Conservation (phyloP, 2,329 filamentous ascomycete genomes). For the Cytospora mali region DNA sequence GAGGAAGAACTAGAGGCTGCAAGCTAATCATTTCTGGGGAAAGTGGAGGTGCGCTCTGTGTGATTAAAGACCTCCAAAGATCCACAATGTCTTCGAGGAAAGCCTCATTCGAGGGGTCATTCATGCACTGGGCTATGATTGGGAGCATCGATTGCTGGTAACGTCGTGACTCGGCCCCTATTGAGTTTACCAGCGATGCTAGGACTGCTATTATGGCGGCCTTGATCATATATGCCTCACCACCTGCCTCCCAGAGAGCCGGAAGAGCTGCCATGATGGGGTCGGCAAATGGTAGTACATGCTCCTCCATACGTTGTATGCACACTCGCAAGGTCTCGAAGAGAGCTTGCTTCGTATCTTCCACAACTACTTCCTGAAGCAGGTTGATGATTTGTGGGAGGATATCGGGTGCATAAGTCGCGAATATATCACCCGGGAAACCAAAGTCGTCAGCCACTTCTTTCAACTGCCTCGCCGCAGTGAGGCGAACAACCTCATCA, state of each 20-base stretch:
- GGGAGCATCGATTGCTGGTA: slow-evolving; percentile 83
- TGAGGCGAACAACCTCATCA: slow-evolving; percentile 89
- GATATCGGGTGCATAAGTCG: slow-evolving; percentile 75
- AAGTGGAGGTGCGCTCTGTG: slow-evolving; percentile 64
- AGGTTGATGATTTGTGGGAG: slow-evolving; percentile 74
- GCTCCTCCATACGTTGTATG: slow-evolving; percentile 78
- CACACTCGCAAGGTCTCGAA: slow-evolving; percentile 83
- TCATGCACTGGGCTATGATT: slow-evolving; percentile 55
- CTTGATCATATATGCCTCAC: slow-evolving; percentile 84
- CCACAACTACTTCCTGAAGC: slow-evolving; percentile 76
- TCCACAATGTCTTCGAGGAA: slow-evolving; percentile 93
- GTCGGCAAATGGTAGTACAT: slow-evolving; percentile 71
- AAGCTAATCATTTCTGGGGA: slow-evolving; percentile 65
- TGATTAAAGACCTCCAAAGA: slow-evolving; percentile 78
- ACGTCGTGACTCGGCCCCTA: slow-evolving; percentile 74
- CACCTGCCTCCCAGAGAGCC: slow-evolving; percentile 80
- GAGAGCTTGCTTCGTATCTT: slow-evolving; percentile 88
- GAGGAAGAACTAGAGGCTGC: slow-evolving; percentile 63
- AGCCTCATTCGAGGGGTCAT: slow-evolving; percentile 57
- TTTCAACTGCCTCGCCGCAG: slow-evolving; percentile 82
- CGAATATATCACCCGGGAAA: slow-evolving; percentile 73
- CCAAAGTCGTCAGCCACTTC: slow-evolving; percentile 82
- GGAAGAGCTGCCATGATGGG: slow-evolving; percentile 81
- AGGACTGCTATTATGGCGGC: slow-evolving; percentile 89
- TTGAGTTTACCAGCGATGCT: slow-evolving; percentile 79